Evolutionary conservation across 2,329 filamentous ascomycete genomes (phyloP).

Genomic region (Botrytis byssoidea): DNA sequence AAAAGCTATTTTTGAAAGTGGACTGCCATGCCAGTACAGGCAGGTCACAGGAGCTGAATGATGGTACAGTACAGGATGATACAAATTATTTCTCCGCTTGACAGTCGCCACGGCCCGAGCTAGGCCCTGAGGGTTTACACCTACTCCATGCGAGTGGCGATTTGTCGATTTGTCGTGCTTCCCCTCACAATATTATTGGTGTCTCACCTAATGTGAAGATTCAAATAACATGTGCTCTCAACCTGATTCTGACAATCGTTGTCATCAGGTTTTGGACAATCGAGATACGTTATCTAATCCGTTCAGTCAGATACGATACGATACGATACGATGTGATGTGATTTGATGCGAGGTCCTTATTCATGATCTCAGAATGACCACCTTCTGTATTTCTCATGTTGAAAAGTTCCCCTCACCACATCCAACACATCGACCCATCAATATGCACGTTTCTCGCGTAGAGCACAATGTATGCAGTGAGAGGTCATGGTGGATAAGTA

Average conservation of each 20-base stretch:
- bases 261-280: background rate
- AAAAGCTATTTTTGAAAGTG: constrained; percentile 9
- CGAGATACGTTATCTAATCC: background rate
- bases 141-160: constrained; percentile 1
- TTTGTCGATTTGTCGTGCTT: background rate
- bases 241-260: background rate
- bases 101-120: constrained; percentile 1
- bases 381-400: background rate
- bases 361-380: background rate
- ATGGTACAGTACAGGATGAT: background rate
- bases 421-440: background rate
- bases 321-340: too few relatives aligned
- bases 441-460: constrained; percentile 3
- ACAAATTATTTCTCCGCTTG: constrained; percentile 13
- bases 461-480: constrained; percentile 3
- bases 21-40: background rate
- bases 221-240: background rate
- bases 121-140: constrained; percentile 1
- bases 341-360: background rate
- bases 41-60: background rate
- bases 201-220: background rate
- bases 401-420: constrained; percentile 8
- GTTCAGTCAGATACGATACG: background rate
- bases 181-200: background rate
- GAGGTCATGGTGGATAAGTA: constrained; percentile 2